Conservation (phyloP, 257 asterid genomes). For the Solanum paucissectum region DNA sequence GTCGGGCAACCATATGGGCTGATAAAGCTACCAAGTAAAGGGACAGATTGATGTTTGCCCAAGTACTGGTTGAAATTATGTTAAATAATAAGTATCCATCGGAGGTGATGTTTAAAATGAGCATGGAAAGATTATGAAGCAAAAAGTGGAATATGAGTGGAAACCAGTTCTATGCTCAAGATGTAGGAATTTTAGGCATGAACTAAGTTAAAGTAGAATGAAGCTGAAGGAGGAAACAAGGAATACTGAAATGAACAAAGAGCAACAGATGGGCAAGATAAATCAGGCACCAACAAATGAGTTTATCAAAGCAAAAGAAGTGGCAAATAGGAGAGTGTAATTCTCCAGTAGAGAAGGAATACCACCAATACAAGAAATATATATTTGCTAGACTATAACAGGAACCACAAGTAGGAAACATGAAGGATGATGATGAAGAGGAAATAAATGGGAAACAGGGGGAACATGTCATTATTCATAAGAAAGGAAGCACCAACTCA, state of each 20-base stretch:
- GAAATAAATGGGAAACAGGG: too few species aligned
- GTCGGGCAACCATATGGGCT: neutral
- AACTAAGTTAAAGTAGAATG: neutral
- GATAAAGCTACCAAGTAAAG: neutral
- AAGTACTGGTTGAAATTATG: neutral
- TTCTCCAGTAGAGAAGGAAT: neutral
- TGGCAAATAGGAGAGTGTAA: neutral
- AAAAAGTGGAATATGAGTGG: neutral
- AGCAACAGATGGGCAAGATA: neutral
- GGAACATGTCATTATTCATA: too few species aligned
- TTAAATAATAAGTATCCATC: neutral
- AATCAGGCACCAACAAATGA: neutral
- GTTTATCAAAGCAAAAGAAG: neutral
- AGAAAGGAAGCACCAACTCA: neutral
- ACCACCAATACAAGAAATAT: too few species aligned
- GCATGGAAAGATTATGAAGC: neutral
- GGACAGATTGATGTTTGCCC: neutral
- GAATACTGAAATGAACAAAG: neutral
- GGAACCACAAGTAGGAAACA: neutral
- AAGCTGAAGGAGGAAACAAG: neutral
- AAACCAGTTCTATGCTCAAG: neutral
- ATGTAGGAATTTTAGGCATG: neutral
- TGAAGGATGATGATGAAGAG: too few species aligned
- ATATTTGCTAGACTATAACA: neutral
- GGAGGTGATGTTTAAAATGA: neutral